phyloP scores from a whole-genome alignment of 176 grass and related monocot species.

The Oryza officinalis region DNA sequence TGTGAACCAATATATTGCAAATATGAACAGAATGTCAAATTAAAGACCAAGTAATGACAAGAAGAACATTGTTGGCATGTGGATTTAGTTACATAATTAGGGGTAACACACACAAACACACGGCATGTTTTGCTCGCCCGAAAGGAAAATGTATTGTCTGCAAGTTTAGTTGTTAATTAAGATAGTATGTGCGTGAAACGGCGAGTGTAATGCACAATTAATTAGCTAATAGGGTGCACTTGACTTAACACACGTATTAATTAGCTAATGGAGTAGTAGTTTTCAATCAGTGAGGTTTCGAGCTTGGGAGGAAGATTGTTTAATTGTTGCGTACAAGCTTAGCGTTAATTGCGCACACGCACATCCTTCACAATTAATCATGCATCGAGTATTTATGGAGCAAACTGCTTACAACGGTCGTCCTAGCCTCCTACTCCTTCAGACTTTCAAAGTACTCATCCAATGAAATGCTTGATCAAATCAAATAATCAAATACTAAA shows the following conservation, averaged over 20 bases:
- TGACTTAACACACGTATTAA: too few species aligned
- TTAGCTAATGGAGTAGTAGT: neutral
- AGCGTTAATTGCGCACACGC: slow-evolving; percentile 5
- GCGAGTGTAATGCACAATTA: neutral
- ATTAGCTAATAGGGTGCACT: neutral
- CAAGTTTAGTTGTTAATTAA: too few species aligned
- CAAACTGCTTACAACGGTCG: neutral
- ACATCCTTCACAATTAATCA: neutral
- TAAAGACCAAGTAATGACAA: neutral
- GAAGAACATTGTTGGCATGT: neutral
- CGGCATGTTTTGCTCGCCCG: neutral
- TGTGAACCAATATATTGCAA: neutral
- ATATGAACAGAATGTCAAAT: neutral
- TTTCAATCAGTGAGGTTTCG: neutral
- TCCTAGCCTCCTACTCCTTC: neutral
- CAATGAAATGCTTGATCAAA: neutral
- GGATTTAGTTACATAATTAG: neutral
- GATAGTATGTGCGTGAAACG: too few species aligned
- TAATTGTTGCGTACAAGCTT: slow-evolving; percentile 30
- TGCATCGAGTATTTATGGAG: neutral
- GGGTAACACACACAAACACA: neutral
- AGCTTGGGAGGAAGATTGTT: neutral
- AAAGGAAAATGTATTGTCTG: neutral
- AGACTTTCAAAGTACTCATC: neutral
- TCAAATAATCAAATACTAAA: neutral